Evolutionary conservation across 495 filamentous ascomycete species (phyloP).

Genomic region (Copromyces sp.): DNA sequence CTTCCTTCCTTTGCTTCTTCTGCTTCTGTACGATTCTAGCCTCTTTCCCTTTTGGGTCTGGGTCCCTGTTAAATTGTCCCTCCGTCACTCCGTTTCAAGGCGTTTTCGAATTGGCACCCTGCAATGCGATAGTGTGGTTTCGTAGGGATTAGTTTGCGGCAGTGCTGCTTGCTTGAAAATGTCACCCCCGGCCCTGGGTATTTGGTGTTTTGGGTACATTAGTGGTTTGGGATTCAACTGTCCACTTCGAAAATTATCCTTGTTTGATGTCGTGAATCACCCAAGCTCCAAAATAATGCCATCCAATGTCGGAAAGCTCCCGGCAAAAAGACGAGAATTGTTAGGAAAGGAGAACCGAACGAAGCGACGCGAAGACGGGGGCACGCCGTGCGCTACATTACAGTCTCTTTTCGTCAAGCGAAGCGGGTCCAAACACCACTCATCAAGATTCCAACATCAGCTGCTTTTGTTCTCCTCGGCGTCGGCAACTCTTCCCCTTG

Average conservation of each 20-base stretch:
- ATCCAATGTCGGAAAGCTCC: not conserved
- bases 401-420: not conserved
- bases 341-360: not conserved
- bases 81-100: not conserved
- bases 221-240: not conserved
- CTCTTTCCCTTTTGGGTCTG: not conserved
- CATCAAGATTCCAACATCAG: not conserved
- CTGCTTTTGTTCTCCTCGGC: not conserved
- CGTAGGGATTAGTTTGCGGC: not conserved
- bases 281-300: not conserved
- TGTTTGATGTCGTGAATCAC: not conserved
- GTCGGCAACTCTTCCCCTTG: not conserved
- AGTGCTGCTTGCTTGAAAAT: not conserved
- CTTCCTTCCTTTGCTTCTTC: not conserved
- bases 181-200: not conserved
- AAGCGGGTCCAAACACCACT: not conserved
- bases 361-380: not conserved
- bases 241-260: not conserved
- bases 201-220: too few species aligned
- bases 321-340: not conserved
- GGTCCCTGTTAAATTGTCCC: not conserved
- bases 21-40: not conserved
- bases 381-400: not conserved
- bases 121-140: not conserved
- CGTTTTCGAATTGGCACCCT: not conserved